phyloP scores from a whole-genome alignment of 305 asterid genomes.

The Fraxinus greggii region DNA sequence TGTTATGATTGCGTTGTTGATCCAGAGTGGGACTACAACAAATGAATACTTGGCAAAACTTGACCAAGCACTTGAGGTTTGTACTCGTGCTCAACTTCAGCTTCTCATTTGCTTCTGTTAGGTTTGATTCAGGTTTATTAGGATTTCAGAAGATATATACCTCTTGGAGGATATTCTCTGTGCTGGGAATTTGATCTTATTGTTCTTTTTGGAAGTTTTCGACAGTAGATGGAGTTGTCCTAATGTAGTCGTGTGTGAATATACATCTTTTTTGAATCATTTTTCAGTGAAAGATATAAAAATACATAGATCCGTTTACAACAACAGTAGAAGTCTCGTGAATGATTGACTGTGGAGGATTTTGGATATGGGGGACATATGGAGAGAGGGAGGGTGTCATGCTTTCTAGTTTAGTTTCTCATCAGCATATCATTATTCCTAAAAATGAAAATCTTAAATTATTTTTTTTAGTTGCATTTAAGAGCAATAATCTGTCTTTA shows the following conservation, averaged over 20 bases:
- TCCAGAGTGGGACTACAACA: conserved; percentile 76
- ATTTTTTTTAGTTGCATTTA: not conserved
- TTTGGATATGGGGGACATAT: not conserved
- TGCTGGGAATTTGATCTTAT: not conserved
- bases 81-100: conserved; percentile 16
- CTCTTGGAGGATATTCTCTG: not conserved
- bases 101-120: not conserved
- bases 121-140: not conserved
- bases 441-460: not conserved
- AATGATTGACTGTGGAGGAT: not conserved
- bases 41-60: conserved; percentile 66
- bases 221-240: not conserved
- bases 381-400: not conserved
- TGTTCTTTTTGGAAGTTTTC: not conserved
- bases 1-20: conserved; percentile 14
- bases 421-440: not conserved
- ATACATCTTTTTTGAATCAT: not conserved
- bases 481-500: not conserved
- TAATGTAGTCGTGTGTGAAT: not conserved
- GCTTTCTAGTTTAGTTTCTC: not conserved
- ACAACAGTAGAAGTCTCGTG: not conserved
- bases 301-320: not conserved
- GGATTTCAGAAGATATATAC: conserved; percentile 4
- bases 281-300: not conserved
- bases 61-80: conserved; percentile 80